Percentiles rank a stretch among this genome's conserved stretches.
These are phyloP conservation scores for Fusarium sp. DNA, from an alignment of 2,329 filamentous ascomycete genomes.

Conservation along the genomic window DNA sequence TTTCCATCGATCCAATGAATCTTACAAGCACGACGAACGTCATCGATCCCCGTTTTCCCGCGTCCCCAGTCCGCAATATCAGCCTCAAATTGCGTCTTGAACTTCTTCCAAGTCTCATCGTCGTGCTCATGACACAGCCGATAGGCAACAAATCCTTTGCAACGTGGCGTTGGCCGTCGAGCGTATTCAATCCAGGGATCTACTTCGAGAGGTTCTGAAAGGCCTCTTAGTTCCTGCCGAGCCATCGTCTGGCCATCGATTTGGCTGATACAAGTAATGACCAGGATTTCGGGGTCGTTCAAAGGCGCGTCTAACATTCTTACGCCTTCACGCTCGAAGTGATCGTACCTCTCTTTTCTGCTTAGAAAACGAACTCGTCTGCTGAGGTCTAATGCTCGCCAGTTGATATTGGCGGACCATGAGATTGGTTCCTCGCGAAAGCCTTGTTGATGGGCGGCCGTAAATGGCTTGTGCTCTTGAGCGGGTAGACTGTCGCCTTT, in stretches of 20 bases:
- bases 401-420: constrained; percentile 19
- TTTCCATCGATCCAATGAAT: constrained; percentile 44
- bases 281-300: constrained; percentile 18
- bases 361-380: constrained; percentile 3
- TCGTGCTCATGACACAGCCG: constrained; percentile 36
- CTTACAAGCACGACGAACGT: constrained; percentile 30
- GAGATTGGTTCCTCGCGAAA: constrained; percentile 24
- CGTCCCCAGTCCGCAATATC: constrained; percentile 47
- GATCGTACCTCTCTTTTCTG: constrained; percentile 12
- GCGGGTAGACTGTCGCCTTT: constrained; percentile 34
- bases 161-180: rapidly evolving
- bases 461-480: constrained; percentile 18
- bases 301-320: neutral
- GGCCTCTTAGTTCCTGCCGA: constrained; percentile 32
- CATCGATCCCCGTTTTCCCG: constrained; percentile 10
- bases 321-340: neutral
- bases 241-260: constrained; percentile 24
- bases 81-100: constrained; percentile 44
- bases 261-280: neutral
- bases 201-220: neutral
- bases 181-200: constrained; percentile 29
- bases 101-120: constrained; percentile 43
- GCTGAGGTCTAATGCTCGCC: constrained; percentile 19
- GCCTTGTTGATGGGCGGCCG: neutral
- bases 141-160: constrained; percentile 37